Evolutionary conservation across 2,329 filamentous ascomycete genomes (phyloP), one percentile per base, ranked within the genome.

Genomic region (Drechslerella stenobrocha): DNA sequence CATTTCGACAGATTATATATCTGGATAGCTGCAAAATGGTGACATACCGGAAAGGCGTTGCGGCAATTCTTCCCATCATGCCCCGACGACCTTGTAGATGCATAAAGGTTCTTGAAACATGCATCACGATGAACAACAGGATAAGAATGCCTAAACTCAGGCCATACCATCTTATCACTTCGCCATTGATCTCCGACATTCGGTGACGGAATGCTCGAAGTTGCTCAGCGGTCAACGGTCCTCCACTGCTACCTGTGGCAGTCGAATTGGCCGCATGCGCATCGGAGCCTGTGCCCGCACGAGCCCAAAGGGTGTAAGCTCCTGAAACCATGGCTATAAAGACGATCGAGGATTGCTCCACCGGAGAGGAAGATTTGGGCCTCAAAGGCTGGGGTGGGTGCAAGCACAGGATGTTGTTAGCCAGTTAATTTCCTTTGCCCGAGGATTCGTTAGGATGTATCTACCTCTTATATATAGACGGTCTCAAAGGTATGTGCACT

Each of bases 51-150:
- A 70, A 71, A 6, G 70, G 70, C 20, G 52, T 50, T 8, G 67
- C 70, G 32, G 69, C 50, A 42, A 60, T 45, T 42, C 60, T 71
- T 45, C 64, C 59, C 37, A 73, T 42, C n/a, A 69, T 63, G 0
- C 70, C 70, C 13, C 69, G 59, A 30, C 71, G 50, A 20, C 55
- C 50, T 53, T 70, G 64, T 24, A 71, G 56, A 18, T 72, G 70
- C 47, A 73, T 70, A 52, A 70, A 58, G 13, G 61, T 61, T 40
- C 69, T 70, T 40, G 63, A 63, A 28, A 73, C 63, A 45, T 73
- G 67, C 20, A 61, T 50, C 8, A 73, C 40, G 23, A 71, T 64
- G 45, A 73, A 73, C 8, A 73, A 24, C n/a, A 48, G 52, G 26
- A 73, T 70, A 13, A 73, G 32, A 15, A 50, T 64, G 7, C 63